These are phyloP conservation scores for Dothideomycetidae sp. DNA, from an alignment of 2,329 filamentous ascomycete species.

Conservation along the genomic window DNA sequence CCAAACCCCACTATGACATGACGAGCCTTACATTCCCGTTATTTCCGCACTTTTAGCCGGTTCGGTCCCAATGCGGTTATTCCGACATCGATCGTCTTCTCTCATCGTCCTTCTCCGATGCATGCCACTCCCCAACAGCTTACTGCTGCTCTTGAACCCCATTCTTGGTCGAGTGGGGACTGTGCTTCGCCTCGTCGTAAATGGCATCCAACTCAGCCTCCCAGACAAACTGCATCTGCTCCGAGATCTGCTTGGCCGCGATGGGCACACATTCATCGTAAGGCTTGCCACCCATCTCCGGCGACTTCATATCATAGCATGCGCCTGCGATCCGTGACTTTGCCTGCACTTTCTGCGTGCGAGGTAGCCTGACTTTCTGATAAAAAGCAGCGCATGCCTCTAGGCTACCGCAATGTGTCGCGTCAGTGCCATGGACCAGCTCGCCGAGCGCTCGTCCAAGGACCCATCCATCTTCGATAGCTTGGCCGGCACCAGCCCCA, in stretches of 20 bases:
- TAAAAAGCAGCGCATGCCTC: conserved; percentile 20
- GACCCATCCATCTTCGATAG: conserved; percentile 34
- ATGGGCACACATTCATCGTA: conserved; percentile 26
- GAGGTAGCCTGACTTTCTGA: conserved; percentile 22
- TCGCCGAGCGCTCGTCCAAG: conserved; percentile 25
- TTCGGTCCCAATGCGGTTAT: too few species aligned
- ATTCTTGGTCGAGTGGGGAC: not conserved
- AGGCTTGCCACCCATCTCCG: conserved; percentile 21
- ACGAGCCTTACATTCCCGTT: too few species aligned
- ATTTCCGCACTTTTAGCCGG: too few species aligned
- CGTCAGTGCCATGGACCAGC: conserved; percentile 13
- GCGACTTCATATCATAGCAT: conserved; percentile 24
- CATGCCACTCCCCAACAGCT: too few species aligned
- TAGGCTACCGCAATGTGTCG: conserved; percentile 12
- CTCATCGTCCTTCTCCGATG: too few species aligned
- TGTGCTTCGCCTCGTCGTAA: conserved; percentile 16
- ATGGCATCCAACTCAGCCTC: conserved; percentile 23
- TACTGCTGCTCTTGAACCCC: too few species aligned
- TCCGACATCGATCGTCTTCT: too few species aligned
- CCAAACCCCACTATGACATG: too few species aligned
- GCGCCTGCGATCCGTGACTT: conserved; percentile 21
- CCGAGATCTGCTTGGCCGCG: conserved; percentile 19
- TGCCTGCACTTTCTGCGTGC: conserved; percentile 22
- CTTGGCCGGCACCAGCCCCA: conserved; percentile 34
- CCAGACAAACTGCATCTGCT: conserved; percentile 28